phyloP scores from a whole-genome alignment of 805 yeast species.

The Candida manassasensis region DNA sequence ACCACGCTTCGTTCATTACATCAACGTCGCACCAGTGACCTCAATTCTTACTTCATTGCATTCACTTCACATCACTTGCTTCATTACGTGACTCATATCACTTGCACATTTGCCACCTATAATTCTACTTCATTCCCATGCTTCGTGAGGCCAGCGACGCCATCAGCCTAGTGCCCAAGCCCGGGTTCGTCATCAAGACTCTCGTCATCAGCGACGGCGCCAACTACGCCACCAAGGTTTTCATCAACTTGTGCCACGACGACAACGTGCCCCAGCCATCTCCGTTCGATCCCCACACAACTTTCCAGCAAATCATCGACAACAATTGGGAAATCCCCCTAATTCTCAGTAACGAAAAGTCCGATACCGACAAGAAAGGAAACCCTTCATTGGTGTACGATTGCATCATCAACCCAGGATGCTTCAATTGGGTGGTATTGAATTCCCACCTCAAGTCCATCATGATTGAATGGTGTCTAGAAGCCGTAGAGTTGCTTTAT shows the following conservation, averaged over 20 bases:
- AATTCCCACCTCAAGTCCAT: slow-evolving; percentile 60
- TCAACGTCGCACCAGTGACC: no score
- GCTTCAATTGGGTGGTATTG: slow-evolving; percentile 57
- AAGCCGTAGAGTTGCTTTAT: slow-evolving; percentile 60
- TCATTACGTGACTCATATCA: no score
- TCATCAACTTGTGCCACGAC: slow-evolving; percentile 73
- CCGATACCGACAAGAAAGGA: slow-evolving; percentile 70
- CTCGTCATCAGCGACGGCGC: slow-evolving; percentile 38
- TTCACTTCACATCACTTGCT: no score
- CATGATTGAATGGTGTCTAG: slow-evolving; percentile 78
- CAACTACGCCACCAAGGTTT: slow-evolving; percentile 51
- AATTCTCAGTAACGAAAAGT: slow-evolving; percentile 52
- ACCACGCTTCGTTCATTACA: no score
- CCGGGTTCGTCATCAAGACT: slow-evolving; percentile 74
- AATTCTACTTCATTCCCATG: neutral
- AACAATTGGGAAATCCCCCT: slow-evolving; percentile 86
- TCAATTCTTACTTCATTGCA: no score
- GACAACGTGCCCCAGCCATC: slow-evolving; percentile 59
- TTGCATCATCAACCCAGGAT: slow-evolving; percentile 66
- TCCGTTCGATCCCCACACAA: slow-evolving; percentile 50
- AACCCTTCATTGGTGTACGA: slow-evolving; percentile 62
- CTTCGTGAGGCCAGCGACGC: neutral
- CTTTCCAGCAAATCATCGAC: slow-evolving; percentile 60
- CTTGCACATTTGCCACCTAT: no score
- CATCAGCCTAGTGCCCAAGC: slow-evolving; percentile 41